Evolutionary conservation across 768 basidiomycete genomes (phyloP), one percentile per base, ranked within the genome.

Genomic region (Cystofilobasidium ferigula): DNA sequence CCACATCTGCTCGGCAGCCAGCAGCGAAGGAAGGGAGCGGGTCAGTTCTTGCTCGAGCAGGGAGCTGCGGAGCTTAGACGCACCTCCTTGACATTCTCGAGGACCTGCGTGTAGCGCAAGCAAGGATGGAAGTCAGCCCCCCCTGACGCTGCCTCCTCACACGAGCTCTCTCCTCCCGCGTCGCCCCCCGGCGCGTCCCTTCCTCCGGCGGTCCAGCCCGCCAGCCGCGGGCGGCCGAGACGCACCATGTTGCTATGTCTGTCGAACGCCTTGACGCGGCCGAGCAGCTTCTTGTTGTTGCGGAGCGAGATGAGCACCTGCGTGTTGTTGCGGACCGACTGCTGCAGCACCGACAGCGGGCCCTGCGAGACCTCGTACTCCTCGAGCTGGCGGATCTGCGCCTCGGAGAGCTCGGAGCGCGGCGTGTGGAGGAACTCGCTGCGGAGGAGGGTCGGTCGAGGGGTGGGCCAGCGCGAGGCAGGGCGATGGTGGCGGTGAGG

Each of bases 341-440:
- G 92, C 77, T 99, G 95, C 61, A 95, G 81, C 58, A 95, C 92
- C 45, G 91, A 93, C 75, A 95, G 78, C 28, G 92, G 92, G n/a
- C 91, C 71, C 56, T 74, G 70, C 40, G 65, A 47, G 57, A 69
- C 56, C 79, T 98, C 92, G 75, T 95, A 92, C 77, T 99, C 95
- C 77, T 98, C 94, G 68, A 99, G 80, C 72, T 91, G 88, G 64
- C 91, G 87, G 57, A 98, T 81, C 79, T 98, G 92, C 13, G 90
- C 89, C 77, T 98, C 95, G 75, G 97, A 92, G 64, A 98, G 82
- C 79, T 98, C 95, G 47, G 93, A 95, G 76, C 93, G 95, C 63
- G 92, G 89, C 66, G 92, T 86, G 76, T 93, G 89, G 69, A 89
- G 88, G 79, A 92, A 95, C 83, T 98, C 92, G 81, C 93, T 97